Evolutionary conservation across 495 filamentous ascomycete species (phyloP).

Genomic region (Tuber magnatum): DNA sequence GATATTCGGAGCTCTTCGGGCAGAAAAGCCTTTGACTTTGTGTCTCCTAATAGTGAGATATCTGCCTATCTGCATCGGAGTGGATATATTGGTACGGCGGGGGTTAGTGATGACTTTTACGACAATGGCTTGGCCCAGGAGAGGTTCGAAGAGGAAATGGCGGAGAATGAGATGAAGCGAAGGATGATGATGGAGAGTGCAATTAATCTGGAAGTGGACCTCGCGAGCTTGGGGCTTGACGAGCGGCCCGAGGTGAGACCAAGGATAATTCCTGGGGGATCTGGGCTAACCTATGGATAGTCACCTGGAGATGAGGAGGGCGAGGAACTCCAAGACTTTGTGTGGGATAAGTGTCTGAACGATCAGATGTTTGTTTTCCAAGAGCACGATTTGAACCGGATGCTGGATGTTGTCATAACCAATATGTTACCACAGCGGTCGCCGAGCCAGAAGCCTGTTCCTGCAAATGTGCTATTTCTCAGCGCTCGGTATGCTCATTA

Average conservation of each 20-base stretch:
- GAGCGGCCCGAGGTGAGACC: slow-evolving; percentile 80
- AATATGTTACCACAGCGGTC: slow-evolving; percentile 96
- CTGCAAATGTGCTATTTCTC: slow-evolving; percentile 92
- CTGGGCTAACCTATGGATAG: slow-evolving; percentile 46
- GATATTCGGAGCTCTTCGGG: slow-evolving; percentile 91
- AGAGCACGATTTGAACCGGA: slow-evolving; percentile 78
- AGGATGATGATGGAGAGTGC: slow-evolving; percentile 99
- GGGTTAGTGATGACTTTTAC: slow-evolving; percentile 94
- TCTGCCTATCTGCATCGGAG: slow-evolving; percentile 89
- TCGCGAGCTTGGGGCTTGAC: slow-evolving; percentile 92
- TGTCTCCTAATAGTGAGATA: slow-evolving; percentile 89
- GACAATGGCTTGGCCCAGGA: slow-evolving; percentile 87
- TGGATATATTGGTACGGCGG: slow-evolving; percentile 69
- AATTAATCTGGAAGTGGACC: slow-evolving; percentile 90
- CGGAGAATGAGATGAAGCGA: slow-evolving; percentile 88
- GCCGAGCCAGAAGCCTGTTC: slow-evolving; percentile 92
- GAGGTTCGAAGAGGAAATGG: slow-evolving; percentile 92
- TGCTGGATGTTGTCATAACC: slow-evolving; percentile 92
- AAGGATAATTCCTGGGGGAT: slow-evolving; percentile 11
- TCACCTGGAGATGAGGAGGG: slow-evolving; percentile 68
- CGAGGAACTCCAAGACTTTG: slow-evolving; percentile 85
- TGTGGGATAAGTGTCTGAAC: slow-evolving; percentile 92
- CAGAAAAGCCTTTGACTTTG: slow-evolving; percentile 93
- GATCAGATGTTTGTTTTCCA: slow-evolving; percentile 99
- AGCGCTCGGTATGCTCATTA: slow-evolving; percentile 95